phyloP scores from a whole-genome alignment of 2,329 filamentous ascomycete genomes.

The Capronia coronata region DNA sequence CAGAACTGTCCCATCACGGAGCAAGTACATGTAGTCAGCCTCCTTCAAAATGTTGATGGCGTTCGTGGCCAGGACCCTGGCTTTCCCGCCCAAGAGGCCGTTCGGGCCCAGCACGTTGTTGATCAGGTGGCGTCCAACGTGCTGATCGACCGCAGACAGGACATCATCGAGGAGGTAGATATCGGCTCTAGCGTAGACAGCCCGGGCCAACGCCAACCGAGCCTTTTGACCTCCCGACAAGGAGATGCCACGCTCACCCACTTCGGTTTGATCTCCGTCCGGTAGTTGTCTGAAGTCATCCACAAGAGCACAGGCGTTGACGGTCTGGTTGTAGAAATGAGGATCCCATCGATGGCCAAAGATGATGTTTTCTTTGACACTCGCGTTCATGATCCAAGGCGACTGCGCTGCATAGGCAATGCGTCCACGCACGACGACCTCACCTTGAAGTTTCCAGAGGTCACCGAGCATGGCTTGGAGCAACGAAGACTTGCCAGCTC shows the following conservation, averaged over 20 bases:
- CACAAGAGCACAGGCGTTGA: conserved; percentile 80
- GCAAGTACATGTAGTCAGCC: conserved; percentile 78
- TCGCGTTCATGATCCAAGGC: conserved; percentile 96
- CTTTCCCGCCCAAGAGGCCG: conserved; percentile 77
- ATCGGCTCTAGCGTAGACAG: conserved; percentile 94
- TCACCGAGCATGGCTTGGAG: conserved; percentile 84
- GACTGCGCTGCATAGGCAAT: conserved; percentile 90
- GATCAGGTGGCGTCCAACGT: conserved; percentile 90
- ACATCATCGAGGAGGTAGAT: conserved; percentile 92
- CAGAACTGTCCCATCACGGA: conserved; percentile 74
- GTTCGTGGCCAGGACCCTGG: conserved; percentile 88
- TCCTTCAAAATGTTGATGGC: conserved; percentile 85
- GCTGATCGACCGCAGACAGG: conserved; percentile 94
- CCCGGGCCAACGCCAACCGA: conserved; percentile 80
- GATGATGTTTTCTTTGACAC: conserved; percentile 91
- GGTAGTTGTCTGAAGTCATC: conserved; percentile 90
- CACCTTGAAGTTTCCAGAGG: conserved; percentile 79
- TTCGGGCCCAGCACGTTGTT: conserved; percentile 84
- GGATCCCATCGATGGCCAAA: conserved; percentile 94
- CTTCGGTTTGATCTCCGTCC: conserved; percentile 92
- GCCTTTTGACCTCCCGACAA: conserved; percentile 95
- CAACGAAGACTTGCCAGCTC: conserved; percentile 88
- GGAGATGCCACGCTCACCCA: conserved; percentile 93
- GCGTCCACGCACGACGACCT: conserved; percentile 72
- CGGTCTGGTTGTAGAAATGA: conserved; percentile 85